phyloP scores from a whole-genome alignment of 2,329 filamentous ascomycete species.

The Magnaporthales sp. region DNA sequence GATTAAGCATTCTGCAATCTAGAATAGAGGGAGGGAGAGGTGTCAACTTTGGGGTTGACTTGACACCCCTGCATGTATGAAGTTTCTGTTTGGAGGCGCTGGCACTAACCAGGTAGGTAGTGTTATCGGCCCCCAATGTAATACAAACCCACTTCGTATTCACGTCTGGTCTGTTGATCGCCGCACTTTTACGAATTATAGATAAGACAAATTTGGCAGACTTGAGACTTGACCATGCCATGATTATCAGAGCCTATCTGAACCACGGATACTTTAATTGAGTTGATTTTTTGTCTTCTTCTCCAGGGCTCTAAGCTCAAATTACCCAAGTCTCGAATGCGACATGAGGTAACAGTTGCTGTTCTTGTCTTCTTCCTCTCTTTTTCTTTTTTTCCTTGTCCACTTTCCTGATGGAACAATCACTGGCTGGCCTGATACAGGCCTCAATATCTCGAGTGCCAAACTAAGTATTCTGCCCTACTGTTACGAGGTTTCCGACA shows the following conservation, averaged over 20 bases:
- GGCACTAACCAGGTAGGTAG: neutral
- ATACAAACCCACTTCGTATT: neutral
- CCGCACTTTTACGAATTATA: neutral
- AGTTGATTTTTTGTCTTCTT: no score
- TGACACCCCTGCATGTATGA: neutral
- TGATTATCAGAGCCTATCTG: neutral
- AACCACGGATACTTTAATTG: neutral
- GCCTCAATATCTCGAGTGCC: no score
- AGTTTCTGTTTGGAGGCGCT: neutral
- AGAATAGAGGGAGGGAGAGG: neutral
- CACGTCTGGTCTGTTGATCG: neutral
- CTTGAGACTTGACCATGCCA: neutral
- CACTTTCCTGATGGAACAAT: no score
- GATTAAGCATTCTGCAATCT: neutral
- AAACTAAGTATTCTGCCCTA: neutral
- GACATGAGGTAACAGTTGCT: no score
- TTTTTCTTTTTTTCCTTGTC: no score
- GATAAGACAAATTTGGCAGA: neutral
- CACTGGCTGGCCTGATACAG: no score
- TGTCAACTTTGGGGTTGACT: neutral
- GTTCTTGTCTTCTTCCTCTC: no score
- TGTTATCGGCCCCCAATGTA: neutral
- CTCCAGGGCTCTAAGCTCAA: no score
- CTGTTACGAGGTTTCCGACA: neutral
- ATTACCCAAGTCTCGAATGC: no score